Percentiles rank a stretch among this genome's conserved stretches.
Evolutionary conservation across 169 alveolate genomes (phyloP).

Genomic region (Theileria annulata): DNA sequence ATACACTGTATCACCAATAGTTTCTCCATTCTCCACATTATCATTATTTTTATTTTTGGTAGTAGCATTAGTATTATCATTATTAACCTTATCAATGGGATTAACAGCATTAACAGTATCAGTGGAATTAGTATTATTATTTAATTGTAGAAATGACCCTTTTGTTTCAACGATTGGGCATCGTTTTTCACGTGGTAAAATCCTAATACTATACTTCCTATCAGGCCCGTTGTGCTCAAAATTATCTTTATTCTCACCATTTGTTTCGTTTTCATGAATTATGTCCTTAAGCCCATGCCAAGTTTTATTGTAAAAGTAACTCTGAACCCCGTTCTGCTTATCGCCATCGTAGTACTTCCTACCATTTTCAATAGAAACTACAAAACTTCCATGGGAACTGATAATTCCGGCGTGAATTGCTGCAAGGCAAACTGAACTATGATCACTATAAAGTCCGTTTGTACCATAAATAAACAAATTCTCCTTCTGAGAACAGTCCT

Average conservation of each 20-base stretch:
- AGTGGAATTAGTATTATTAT: background rate
- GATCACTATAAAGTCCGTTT: conserved; percentile 81
- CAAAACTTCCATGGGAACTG: conserved; percentile 79
- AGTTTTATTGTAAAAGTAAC: conserved; percentile 74
- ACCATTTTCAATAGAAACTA: conserved; percentile 84
- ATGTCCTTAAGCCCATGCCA: conserved; percentile 74
- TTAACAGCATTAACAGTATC: background rate
- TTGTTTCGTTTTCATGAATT: conserved; percentile 47
- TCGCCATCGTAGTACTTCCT: conserved; percentile 82
- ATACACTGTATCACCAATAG: background rate
- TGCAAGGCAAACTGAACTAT: conserved; percentile 86
- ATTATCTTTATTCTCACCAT: conserved; percentile 47
- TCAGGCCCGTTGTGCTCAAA: conserved; percentile 66
- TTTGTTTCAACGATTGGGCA: conserved; percentile 63
- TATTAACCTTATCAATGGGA: background rate
- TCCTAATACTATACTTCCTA: conserved; percentile 52
- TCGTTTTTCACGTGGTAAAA: conserved; percentile 37
- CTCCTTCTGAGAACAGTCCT: conserved; percentile 32
- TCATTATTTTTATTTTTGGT: background rate
- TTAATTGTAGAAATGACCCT: conserved; percentile 59
- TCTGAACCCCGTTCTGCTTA: conserved; percentile 79
- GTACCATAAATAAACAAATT: conserved; percentile 79
- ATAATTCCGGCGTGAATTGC: conserved; percentile 88
- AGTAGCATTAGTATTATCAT: background rate
- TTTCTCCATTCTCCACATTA: background rate